Base-by-base conservation (phyloP, 2,329 filamentous ascomycete species). In the Zymoseptoria tritici region DNA sequence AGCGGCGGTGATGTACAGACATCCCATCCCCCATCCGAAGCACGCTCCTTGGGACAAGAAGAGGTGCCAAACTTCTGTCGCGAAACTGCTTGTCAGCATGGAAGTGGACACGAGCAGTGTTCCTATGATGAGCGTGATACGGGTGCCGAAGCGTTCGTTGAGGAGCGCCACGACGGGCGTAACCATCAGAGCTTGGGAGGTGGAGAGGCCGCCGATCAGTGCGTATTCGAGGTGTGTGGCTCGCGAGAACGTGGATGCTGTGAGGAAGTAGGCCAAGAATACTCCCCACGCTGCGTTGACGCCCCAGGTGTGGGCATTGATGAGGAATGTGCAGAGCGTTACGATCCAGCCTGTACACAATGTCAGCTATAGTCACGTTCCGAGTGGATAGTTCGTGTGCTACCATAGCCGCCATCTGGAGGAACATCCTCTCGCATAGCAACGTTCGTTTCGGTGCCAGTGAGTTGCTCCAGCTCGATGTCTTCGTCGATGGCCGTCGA, bases 11-110 rank as follows among this genome's bases (percentile, higher is more conserved):
- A 87, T 87, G 69, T 91, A 92, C 7, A 86, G 77, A 58, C 91
- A 85, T 0, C 89, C 88, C 80, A 91, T 86, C 2, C 88, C 88
- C 42, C 85, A 74, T 26, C 89, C 89, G 62, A 91, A 91, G 54
- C 85, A 82, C 2, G 90, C 68, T 7, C 89, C 89, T 70, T 92
- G 89, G 9, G 81, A 83, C 0, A 92, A 79, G 59, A 90, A 84
- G 0, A 92, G 79, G 36, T 91, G 88, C 86, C 87, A 91, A 58
- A 89, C 84, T 57, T 83, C 70, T n/a, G 72, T 77, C 0, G 86
- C 81, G 65, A 89, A 90, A 13, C 85, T 88, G 9, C 88, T 87
- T 2, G 83, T 83, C 53, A 91, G 80, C 65, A 91, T 81, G 4
- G 84, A 84, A 9, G 78, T 73, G 56, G 84, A 80, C 69, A 89